Evolutionary conservation across 257 asterid species (phyloP).

Genomic region (Solanum clarkiae): DNA sequence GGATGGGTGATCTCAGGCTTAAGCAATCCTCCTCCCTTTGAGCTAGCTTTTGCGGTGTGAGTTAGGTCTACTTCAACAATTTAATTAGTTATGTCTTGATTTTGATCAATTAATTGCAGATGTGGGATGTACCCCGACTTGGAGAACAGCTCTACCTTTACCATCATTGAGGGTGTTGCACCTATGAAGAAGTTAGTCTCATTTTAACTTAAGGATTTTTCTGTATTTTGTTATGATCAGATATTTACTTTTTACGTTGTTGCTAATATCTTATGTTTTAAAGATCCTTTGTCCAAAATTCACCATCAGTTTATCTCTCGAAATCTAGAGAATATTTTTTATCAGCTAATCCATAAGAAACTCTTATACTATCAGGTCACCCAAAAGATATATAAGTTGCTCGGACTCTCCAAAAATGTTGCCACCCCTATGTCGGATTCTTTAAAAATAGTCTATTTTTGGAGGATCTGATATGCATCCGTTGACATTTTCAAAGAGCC

Average conservation of each 20-base stretch:
- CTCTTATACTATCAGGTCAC: not conserved
- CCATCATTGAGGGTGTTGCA: slow-evolving; percentile 13
- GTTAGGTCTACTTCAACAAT: too few species aligned
- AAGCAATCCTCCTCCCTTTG: too few species aligned
- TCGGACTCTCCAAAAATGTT: too few species aligned
- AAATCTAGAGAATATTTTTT: not conserved
- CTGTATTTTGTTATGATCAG: not conserved
- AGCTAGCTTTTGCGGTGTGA: too few species aligned
- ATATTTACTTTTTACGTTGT: not conserved
- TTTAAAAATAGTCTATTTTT: too few species aligned
- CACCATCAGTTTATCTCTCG: not conserved
- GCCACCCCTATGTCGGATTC: too few species aligned
- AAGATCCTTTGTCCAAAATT: not conserved
- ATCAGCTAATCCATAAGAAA: too few species aligned
- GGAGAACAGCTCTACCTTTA: not conserved
- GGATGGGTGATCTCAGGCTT: too few species aligned
- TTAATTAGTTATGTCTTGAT: not conserved
- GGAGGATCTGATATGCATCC: too few species aligned
- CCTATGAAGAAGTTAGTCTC: slow-evolving; percentile 9
- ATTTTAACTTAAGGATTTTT: not conserved
- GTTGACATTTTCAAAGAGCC: too few species aligned
- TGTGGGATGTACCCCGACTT: slow-evolving; percentile 19
- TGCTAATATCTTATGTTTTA: too few species aligned
- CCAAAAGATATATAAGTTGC: not conserved
- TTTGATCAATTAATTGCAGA: not conserved